Percentiles rank a stretch among this genome's conserved stretches.
phyloP scores from a whole-genome alignment of 2,329 filamentous ascomycete species.

The Coleophoma crateriformis region DNA sequence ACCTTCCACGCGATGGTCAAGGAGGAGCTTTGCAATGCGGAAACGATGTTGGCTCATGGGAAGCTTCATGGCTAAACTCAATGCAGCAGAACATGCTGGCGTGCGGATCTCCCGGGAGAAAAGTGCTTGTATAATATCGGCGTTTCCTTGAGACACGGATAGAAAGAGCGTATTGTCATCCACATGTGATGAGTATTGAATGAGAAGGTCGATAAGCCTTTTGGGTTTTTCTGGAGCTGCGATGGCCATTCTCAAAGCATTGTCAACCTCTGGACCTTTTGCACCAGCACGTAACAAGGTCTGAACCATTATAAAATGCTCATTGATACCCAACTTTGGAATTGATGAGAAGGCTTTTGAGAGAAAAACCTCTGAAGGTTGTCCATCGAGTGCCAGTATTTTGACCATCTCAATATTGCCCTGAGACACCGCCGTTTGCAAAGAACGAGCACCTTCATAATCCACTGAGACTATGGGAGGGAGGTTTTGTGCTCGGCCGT shows the following conservation, averaged over 20 bases:
- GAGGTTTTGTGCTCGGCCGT: slow-evolving; percentile 6
- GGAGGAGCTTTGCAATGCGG: slow-evolving; percentile 41
- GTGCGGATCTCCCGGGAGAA: slow-evolving; percentile 1
- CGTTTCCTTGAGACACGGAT: slow-evolving; percentile 5
- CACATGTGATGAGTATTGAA: slow-evolving; percentile 6
- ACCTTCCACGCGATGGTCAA: slow-evolving; percentile 32
- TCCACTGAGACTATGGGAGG: slow-evolving; percentile 16
- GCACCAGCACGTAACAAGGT: slow-evolving; percentile 10
- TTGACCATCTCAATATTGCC: slow-evolving; percentile 7
- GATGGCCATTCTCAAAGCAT: slow-evolving; percentile 4
- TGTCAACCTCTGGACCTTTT: slow-evolving; percentile 9
- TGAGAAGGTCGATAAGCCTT: slow-evolving; percentile 9
- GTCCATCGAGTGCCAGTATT: slow-evolving; percentile 9
- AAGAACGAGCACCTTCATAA: slow-evolving; percentile 16
- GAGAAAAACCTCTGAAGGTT: slow-evolving; percentile 8
- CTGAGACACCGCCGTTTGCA: slow-evolving; percentile 11
- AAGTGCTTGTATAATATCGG: slow-evolving; percentile 5
- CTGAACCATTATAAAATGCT: slow-evolving; percentile 6
- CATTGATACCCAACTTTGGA: slow-evolving; percentile 2
- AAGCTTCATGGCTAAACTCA: slow-evolving; percentile 42
- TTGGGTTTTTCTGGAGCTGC: slow-evolving; percentile 1
- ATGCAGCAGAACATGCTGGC: slow-evolving; percentile 20
- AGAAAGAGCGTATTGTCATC: slow-evolving; percentile 4
- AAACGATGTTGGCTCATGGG: slow-evolving; percentile 35
- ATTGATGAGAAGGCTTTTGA: slow-evolving; percentile 9